A percentile compares a stretch with the other conserved stretches of the same genome.
phyloP scores from a whole-genome alignment of 805 yeast species.

The Candida xyloterini region DNA sequence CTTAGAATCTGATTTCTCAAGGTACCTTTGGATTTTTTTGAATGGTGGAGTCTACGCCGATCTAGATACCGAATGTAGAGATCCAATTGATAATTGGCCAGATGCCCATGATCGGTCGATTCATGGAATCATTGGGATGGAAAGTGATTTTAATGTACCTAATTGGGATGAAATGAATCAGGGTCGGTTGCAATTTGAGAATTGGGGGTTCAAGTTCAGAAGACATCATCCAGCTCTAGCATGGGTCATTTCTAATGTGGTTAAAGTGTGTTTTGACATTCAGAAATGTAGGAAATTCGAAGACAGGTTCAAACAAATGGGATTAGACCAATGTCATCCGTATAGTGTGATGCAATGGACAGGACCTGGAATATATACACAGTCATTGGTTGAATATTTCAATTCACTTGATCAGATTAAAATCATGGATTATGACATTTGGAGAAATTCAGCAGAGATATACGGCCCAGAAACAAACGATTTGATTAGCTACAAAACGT shows the following conservation, averaged over 20 bases:
- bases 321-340: slow-evolving; percentile 34
- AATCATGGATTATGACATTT: slow-evolving; percentile 11
- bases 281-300: slow-evolving; percentile 29
- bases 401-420: slow-evolving; percentile 27
- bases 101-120: slow-evolving; percentile 42
- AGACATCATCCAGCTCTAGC: slow-evolving; percentile 56
- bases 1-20: slow-evolving; percentile 46
- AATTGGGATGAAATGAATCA: slow-evolving; percentile 43
- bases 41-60: slow-evolving; percentile 55
- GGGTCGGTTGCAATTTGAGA: slow-evolving; percentile 49
- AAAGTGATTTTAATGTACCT: slow-evolving; percentile 42
- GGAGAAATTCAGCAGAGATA: slow-evolving; percentile 9
- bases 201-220: slow-evolving; percentile 51
- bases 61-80: slow-evolving; percentile 41
- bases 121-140: slow-evolving; percentile 47
- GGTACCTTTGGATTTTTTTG: slow-evolving; percentile 46
- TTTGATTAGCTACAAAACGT: slow-evolving; percentile 15
- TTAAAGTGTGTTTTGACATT: slow-evolving; percentile 41
- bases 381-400: slow-evolving; percentile 42
- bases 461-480: slow-evolving; percentile 14
- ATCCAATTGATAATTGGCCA: slow-evolving; percentile 51
- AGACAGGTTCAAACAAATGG: slow-evolving; percentile 16
- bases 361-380: slow-evolving; percentile 53
- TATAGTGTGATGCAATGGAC: slow-evolving; percentile 47
- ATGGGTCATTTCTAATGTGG: slow-evolving; percentile 45